These are phyloP conservation scores for Eutypa lata DNA, from an alignment of 2,329 filamentous ascomycete genomes.

Conservation along the genomic window DNA sequence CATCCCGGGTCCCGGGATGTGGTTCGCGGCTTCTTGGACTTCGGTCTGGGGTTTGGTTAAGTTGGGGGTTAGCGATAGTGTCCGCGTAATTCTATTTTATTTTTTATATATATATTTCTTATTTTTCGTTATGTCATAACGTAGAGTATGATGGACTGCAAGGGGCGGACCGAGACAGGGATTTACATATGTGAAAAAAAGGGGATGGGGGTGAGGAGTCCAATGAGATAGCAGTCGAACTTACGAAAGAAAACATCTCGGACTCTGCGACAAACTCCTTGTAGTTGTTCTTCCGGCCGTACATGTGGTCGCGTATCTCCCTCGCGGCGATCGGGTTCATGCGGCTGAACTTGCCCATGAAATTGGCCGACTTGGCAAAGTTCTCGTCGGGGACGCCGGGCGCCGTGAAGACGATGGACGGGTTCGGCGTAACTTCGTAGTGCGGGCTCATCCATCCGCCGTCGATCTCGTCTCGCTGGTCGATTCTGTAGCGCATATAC, in stretches of 20 bases:
- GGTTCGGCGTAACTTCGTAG: conserved; percentile 20
- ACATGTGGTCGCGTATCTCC: conserved; percentile 16
- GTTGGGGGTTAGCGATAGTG: too few relatives aligned
- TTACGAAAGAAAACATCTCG: too few relatives aligned
- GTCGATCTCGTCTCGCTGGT: conserved; percentile 25
- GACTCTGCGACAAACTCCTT: neutral
- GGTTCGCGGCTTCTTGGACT: conserved; percentile 7
- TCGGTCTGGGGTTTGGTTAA: conserved; percentile 18
- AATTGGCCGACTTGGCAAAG: conserved; percentile 7
- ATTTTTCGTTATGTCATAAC: too few relatives aligned
- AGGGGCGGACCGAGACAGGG: too few relatives aligned
- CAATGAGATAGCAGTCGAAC: conserved; percentile 10
- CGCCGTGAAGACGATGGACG: conserved; percentile 21
- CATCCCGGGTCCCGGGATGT: conserved; percentile 2
- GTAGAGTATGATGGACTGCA: too few relatives aligned
- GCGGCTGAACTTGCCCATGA: conserved; percentile 24
- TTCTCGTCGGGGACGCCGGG: conserved; percentile 17
- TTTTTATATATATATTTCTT: too few relatives aligned
- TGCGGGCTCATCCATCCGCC: conserved; percentile 20
- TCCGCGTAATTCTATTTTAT: too few relatives aligned
- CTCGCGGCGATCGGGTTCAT: conserved; percentile 29
- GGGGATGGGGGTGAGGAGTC: too few relatives aligned
- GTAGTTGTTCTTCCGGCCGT: conserved; percentile 4
- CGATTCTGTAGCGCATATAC: conserved; percentile 1
- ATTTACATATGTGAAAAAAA: neutral